Evolutionary conservation across 139 green algal genomes (phyloP).

Genomic region (Asterochloris erici): DNA sequence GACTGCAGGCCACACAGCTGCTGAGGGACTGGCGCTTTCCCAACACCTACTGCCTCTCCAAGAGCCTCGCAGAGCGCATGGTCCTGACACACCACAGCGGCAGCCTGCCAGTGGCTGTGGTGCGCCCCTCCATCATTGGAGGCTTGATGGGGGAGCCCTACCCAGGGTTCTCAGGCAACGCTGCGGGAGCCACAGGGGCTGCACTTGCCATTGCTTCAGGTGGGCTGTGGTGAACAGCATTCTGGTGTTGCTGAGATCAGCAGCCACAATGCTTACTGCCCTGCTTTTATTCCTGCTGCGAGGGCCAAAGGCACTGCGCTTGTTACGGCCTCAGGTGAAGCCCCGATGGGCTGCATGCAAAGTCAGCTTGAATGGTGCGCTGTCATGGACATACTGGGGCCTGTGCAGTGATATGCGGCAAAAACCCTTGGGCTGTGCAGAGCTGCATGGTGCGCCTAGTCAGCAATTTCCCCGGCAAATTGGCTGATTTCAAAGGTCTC

Average conservation of each 20-base stretch:
- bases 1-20: slow-evolving; percentile 5
- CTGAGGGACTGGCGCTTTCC: slow-evolving; percentile 10
- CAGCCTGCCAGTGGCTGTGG: slow-evolving; percentile 11
- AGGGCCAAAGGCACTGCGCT: no score
- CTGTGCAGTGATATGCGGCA: no score
- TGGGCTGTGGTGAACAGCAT: neutral
- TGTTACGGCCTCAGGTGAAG: no score
- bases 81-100: slow-evolving; percentile 6
- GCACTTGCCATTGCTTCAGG: slow-evolving; percentile 20
- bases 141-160: slow-evolving; percentile 11
- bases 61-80: slow-evolving; percentile 36
- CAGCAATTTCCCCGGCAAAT: no score
- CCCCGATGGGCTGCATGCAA: no score
- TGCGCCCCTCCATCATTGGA: slow-evolving; percentile 29
- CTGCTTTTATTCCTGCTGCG: no score
- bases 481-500: no score
- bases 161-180: slow-evolving; percentile 19
- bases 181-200: slow-evolving; percentile 16
- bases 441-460: no score
- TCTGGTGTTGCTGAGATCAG: neutral
- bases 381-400: no score
- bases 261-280: no score
- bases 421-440: no score
- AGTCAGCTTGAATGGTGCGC: no score
- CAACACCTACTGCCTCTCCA: slow-evolving; percentile 35